Percentiles rank a stretch among this genome's conserved stretches.
These are phyloP conservation scores for Ascochyta lentis DNA, from an alignment of 2,329 filamentous ascomycete genomes.

Conservation along the genomic window DNA sequence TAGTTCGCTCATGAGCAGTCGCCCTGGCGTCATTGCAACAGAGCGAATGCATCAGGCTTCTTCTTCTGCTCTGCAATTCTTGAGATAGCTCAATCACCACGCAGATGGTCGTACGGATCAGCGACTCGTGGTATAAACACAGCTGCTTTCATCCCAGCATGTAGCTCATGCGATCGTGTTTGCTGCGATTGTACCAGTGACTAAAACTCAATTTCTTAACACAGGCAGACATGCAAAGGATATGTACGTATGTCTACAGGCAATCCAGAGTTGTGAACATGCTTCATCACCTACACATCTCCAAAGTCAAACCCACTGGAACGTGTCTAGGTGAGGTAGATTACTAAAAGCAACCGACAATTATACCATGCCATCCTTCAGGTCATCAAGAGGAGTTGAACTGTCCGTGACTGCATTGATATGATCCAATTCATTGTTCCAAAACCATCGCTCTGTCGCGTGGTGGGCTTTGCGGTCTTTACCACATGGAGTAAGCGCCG, in stretches of 20 bases:
- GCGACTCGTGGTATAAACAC: background rate
- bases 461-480: background rate
- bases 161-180: background rate
- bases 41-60: background rate
- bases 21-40: background rate
- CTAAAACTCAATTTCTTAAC: too few relatives aligned
- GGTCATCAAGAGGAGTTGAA: too few relatives aligned
- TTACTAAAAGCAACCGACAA: too few relatives aligned
- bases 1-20: background rate
- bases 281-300: background rate
- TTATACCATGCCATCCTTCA: too few relatives aligned
- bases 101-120: background rate
- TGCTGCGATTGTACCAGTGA: background rate
- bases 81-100: background rate
- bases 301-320: background rate
- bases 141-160: too few relatives aligned
- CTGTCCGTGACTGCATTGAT: too few relatives aligned
- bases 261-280: background rate
- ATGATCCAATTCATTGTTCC: background rate
- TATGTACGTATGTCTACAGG: background rate
- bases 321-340: background rate
- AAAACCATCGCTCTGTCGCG: background rate
- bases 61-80: background rate
- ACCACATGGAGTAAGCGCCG: slow-evolving; percentile 19
- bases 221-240: background rate